Evolutionary conservation across 306 rosid species (phyloP), one percentile per base, ranked within the genome.

Genomic region (Phaseolus lunatus): DNA sequence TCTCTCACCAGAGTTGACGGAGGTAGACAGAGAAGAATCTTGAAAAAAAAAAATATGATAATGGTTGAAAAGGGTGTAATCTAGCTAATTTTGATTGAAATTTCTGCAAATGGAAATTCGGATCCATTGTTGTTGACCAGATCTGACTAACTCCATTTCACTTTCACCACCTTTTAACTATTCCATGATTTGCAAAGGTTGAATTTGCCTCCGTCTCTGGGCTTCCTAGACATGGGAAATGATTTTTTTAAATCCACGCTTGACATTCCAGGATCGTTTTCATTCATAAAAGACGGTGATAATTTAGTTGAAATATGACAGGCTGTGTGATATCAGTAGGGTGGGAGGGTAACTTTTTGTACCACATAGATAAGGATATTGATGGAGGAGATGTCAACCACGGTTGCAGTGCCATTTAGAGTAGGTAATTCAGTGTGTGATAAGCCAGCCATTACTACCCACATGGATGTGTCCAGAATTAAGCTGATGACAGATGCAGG

Each of bases 301-400:
- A 33, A 61, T 54, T 87, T 82, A 45, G 86, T 83, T 89, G 83
- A 77, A 83, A 74, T 82, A 89, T 90, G 96, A 89, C 65, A 64
- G 76, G 50, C 29, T 56, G 48, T 83, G 82, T 85, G 71, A 78
- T 77, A 80, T 68, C 80, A 9, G 86, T 82, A 85, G 87, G 82
- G 82, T 81, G 83, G 76, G 77, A 70, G 84, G 86, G 78, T 85
- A 71, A 79, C 90, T 83, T 93, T 81, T 78, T 80, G 70, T 76
- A 49, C 86, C 66, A 35, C 82, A 77, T 53, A 75, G 90, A 82
- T 83, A 89, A 84, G 85, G 84, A 79, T 74, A 87, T 88, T 87
- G 86, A 90, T 89, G 96, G 97, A 90, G 94, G 88, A 90, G 86
- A 87, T 93, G 91, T 84, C 89, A 67, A 74, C 92, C 64, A 81